Percentiles rank a stretch among this genome's conserved stretches.
phyloP scores from a whole-genome alignment of 805 yeast species.

The Candida berthetii region DNA sequence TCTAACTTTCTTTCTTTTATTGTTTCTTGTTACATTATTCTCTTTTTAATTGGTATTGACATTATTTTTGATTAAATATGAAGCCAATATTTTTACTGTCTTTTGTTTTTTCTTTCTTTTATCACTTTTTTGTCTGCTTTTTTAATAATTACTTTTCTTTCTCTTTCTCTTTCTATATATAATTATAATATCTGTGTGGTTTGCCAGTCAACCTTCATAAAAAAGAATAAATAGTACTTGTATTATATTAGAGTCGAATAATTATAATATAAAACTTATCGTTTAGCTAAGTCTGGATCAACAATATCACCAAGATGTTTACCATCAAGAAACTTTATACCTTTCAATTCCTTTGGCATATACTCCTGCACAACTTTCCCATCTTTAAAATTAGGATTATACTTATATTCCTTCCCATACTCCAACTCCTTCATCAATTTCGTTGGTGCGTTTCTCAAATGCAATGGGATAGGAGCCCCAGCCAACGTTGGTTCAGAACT shows the following conservation, averaged over 20 bases:
- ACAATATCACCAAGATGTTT: constrained; percentile 45
- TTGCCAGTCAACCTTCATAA: too few species aligned
- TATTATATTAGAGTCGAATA: background rate
- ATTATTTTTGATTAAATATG: too few species aligned
- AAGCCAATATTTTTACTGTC: background rate
- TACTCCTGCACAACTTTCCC: constrained; percentile 74
- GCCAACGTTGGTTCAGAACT: constrained; percentile 51
- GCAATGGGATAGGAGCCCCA: constrained; percentile 58
- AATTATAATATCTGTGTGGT: too few species aligned
- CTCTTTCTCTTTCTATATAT: too few species aligned
- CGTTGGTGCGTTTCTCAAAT: constrained; percentile 93
- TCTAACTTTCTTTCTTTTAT: background rate
- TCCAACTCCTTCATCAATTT: constrained; percentile 84
- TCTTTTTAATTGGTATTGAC: background rate
- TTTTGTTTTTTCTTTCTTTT: background rate
- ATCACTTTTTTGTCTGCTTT: background rate
- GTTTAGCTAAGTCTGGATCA: constrained; percentile 42
- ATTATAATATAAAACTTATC: constrained; percentile 1
- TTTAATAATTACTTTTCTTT: too few species aligned
- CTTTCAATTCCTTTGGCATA: constrained; percentile 57
- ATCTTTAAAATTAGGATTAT: constrained; percentile 72
- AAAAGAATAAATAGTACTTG: too few species aligned
- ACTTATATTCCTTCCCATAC: constrained; percentile 79
- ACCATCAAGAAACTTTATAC: constrained; percentile 44
- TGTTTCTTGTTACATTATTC: background rate